Evolutionary conservation across 441 rosid genomes (phyloP), one percentile per base, ranked within the genome.

Genomic region (Mallotus japonicus): DNA sequence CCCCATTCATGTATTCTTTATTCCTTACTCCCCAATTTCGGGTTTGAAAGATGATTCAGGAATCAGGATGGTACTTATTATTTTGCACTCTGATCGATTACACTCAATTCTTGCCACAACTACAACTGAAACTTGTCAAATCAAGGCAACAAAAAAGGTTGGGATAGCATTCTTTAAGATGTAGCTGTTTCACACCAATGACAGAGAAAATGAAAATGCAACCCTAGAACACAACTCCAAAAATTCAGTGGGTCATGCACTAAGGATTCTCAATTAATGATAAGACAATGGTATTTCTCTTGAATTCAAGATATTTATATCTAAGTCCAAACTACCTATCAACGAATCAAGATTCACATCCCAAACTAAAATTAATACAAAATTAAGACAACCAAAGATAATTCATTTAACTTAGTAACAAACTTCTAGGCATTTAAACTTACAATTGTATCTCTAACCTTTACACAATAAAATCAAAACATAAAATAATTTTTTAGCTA

Each of bases 361-460:
- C 32, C 32, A 28, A 28, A 1, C 32, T 28, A 28, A 28, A 28
- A 28, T 28, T 28, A 28, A 28, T 28, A 28, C 32, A 28, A 28
- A 28, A 28, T 28, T 28, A 28, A 28, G 32, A 28, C 32, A 28
- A 28, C 32, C 16, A 66, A 34, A 49, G 28, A 70, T n/a, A 74
- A 28, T 32, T 8, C 14, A 19, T 54, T 62, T 79, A 86, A 92
- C 95, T 88, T 86, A 3, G 83, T 76, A 71, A 91, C 88, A 54
- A 81, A 83, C 83, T 86, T 89, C 55, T 83, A 85, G 11, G 89
- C 91, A 69, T 85, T 73, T 83, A 90, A 82, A 58, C 88, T 77
- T 70, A 86, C 70, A 70, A 91, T 83, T 1, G 89, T 72, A 74
- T 90, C 97, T 82, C 84, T 91, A 70, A 91, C 92, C 90, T 90